Percentiles rank a stretch among this genome's conserved stretches.
Evolutionary conservation across 768 basidiomycete species (phyloP).

Genomic region (Russula brevipes): DNA sequence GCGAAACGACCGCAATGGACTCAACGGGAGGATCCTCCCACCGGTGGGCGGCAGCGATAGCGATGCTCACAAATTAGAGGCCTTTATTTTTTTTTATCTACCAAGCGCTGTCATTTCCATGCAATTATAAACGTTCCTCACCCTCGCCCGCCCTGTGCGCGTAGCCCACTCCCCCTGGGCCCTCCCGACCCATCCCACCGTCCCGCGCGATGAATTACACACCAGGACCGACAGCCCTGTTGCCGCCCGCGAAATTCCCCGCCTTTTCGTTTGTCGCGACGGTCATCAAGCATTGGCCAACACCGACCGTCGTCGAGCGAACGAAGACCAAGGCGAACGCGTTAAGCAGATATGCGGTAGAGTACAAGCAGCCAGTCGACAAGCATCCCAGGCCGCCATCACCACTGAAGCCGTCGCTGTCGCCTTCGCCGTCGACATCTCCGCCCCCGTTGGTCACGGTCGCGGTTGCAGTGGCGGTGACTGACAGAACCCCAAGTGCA

Average conservation of each 20-base stretch:
- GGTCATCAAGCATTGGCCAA: conserved; percentile 71
- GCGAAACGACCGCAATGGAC: conserved; percentile 14
- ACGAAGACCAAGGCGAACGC: conserved; percentile 51
- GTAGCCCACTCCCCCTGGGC: not conserved
- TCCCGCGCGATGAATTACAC: not conserved
- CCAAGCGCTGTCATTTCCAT: not conserved
- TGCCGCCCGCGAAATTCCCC: not conserved
- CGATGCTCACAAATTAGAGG: not conserved
- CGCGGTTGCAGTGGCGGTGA: conserved; percentile 6
- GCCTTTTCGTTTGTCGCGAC: conserved; percentile 22
- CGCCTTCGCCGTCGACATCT: conserved; percentile 27
- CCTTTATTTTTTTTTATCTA: conserved; percentile 11
- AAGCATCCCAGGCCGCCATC: not conserved
- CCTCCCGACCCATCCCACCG: not conserved
- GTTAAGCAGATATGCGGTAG: conserved; percentile 28
- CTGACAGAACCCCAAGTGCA: not conserved
- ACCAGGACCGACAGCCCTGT: not conserved
- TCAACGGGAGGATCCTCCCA: conserved; percentile 9
- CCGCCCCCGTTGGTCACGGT: conserved; percentile 6
- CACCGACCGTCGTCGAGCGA: conserved; percentile 36
- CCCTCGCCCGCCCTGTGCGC: not conserved
- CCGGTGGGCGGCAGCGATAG: not conserved
- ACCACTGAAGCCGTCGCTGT: conserved; percentile 27
- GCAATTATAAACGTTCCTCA: conserved; percentile 1
- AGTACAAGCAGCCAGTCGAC: conserved; percentile 33